These are phyloP conservation scores for Magnaporthiopsis incrustans DNA, from an alignment of 2,329 filamentous ascomycete species.

Conservation along the genomic window DNA sequence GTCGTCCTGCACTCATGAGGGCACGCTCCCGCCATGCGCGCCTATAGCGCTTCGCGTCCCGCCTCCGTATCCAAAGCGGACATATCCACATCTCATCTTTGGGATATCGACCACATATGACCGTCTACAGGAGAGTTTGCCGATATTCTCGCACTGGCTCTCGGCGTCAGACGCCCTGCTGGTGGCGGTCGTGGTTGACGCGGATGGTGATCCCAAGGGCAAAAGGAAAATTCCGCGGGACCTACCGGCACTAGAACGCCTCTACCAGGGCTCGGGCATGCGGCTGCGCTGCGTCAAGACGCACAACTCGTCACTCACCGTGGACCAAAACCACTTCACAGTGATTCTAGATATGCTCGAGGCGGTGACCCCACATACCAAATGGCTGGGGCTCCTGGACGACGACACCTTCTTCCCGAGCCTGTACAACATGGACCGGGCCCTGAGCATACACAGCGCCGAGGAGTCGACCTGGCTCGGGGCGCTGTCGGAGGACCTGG, in stretches of 20 bases:
- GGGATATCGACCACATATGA: constrained; percentile 46
- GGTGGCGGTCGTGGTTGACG: constrained; percentile 42
- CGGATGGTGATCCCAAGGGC: neutral
- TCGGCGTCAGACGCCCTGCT: constrained; percentile 41
- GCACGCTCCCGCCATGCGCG: constrained; percentile 26
- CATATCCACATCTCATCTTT: constrained; percentile 46
- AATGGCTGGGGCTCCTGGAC: constrained; percentile 51
- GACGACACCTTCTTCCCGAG: constrained; percentile 58
- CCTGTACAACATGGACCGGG: constrained; percentile 39
- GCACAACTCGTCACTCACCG: constrained; percentile 25
- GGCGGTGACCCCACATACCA: constrained; percentile 33
- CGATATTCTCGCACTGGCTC: constrained; percentile 49
- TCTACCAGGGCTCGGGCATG: constrained; percentile 24
- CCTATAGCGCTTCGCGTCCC: constrained; percentile 40
- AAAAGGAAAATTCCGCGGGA: constrained; percentile 8
- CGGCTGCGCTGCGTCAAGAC: constrained; percentile 16
- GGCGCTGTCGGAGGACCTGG: constrained; percentile 47
- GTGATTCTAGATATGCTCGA: constrained; percentile 42
- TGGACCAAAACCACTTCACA: constrained; percentile 50
- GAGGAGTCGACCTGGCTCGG: constrained; percentile 45
- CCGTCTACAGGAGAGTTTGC: constrained; percentile 41
- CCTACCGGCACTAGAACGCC: constrained; percentile 21
- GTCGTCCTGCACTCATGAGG: constrained; percentile 18
- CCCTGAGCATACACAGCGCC: constrained; percentile 39
- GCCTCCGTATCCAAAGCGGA: constrained; percentile 29